phyloP scores from a whole-genome alignment of 257 asterid genomes.

The Ligustrum vulgare region DNA sequence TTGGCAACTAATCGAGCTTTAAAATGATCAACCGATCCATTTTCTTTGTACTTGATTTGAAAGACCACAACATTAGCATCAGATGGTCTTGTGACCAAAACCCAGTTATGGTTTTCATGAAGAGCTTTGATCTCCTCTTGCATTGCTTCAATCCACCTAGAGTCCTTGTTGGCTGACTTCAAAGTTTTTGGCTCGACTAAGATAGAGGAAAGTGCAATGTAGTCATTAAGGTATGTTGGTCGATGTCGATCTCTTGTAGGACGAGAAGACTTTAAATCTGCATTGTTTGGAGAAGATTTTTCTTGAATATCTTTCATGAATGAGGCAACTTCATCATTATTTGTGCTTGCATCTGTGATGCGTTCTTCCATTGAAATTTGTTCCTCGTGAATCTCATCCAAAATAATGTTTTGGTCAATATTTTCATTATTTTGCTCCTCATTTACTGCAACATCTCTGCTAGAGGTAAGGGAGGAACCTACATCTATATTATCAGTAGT shows the following conservation, averaged over 20 bases:
- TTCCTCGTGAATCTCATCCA: no score
- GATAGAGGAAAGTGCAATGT: neutral
- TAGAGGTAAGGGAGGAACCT: no score
- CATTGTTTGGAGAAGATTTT: no score
- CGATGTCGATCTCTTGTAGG: neutral
- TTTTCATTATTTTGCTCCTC: no score
- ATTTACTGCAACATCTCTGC: no score
- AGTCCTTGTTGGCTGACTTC: neutral
- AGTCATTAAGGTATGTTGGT: neutral
- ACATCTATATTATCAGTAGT: no score
- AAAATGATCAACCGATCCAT: neutral
- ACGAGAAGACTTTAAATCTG: neutral
- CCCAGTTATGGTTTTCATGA: neutral
- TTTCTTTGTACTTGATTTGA: neutral
- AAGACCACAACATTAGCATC: neutral
- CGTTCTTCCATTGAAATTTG: no score
- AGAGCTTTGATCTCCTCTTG: neutral
- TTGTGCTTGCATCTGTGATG: no score
- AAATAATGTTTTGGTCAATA: no score
- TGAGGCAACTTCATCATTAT: no score
- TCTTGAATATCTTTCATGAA: no score
- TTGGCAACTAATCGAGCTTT: neutral
- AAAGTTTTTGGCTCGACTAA: neutral
- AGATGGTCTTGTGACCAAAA: neutral
- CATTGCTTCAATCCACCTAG: neutral